These are phyloP conservation scores for Kazachstania viticola DNA, from an alignment of 805 yeast genomes.

Conservation along the genomic window DNA sequence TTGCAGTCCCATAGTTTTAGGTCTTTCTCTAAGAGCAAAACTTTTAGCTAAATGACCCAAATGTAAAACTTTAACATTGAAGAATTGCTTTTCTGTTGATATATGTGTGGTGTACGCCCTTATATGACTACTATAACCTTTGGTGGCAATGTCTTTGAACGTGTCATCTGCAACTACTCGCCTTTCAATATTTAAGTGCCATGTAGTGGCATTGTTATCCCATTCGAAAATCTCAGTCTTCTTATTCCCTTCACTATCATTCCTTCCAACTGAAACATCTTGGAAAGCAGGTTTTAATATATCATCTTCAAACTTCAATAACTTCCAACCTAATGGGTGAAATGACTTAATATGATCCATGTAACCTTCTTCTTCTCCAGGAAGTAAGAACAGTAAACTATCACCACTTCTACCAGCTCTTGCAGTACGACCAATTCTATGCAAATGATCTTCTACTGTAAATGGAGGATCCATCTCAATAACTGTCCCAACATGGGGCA, in stretches of 20 bases:
- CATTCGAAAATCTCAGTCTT: constrained; percentile 37
- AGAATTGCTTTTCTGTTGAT: constrained; percentile 61
- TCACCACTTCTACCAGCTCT: constrained; percentile 50
- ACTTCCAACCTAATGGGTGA: constrained; percentile 46
- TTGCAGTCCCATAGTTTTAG: constrained; percentile 56
- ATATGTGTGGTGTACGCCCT: constrained; percentile 96
- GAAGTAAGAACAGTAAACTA: constrained; percentile 68
- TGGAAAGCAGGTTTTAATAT: constrained; percentile 28
- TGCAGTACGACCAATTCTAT: constrained; percentile 70
- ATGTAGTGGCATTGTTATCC: constrained; percentile 93
- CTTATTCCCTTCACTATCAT: constrained; percentile 27
- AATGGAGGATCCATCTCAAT: constrained; percentile 94
- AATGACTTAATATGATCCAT: constrained; percentile 46
- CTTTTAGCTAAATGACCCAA: constrained; percentile 93
- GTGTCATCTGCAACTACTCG: constrained; percentile 62
- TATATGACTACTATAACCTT: constrained; percentile 79
- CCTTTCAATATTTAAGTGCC: constrained; percentile 86
- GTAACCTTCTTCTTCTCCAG: constrained; percentile 83
- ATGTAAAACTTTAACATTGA: constrained; percentile 75
- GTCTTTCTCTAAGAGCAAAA: constrained; percentile 90
- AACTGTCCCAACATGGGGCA: constrained; percentile 76
- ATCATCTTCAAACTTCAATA: constrained; percentile 37
- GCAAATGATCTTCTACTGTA: constrained; percentile 86
- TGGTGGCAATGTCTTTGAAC: constrained; percentile 55
- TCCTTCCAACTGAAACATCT: constrained; percentile 21